A percentile compares a stretch with the other conserved stretches of the same genome.
Evolutionary conservation across 148 eudicot genomes (phyloP).

Genomic region (Amaranthus hypochondriacus): DNA sequence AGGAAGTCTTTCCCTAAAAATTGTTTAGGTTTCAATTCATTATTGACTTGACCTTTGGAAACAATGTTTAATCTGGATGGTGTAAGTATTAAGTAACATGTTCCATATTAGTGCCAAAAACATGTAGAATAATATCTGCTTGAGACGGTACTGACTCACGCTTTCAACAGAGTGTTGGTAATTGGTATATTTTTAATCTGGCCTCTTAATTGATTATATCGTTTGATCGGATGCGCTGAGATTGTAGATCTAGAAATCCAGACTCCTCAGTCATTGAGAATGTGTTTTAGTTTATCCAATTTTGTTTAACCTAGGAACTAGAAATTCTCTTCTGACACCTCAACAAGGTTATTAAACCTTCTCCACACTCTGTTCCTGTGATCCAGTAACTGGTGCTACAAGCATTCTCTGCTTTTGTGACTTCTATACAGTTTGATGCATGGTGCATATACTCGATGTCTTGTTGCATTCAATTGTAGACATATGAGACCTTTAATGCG

Average conservation of each 20-base stretch:
- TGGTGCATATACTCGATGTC: no score
- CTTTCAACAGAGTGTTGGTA: neutral
- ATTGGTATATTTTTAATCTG: no score
- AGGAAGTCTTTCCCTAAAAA: no score
- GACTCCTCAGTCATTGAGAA: neutral
- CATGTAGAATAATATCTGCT: neutral
- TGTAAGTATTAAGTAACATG: neutral
- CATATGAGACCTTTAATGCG: no score
- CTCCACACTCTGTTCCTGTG: neutral
- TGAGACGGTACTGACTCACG: neutral
- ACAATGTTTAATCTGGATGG: neutral
- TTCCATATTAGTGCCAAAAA: neutral
- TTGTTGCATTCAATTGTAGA: no score
- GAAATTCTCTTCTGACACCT: no score
- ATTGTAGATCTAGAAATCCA: no score
- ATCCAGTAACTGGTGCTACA: no score
- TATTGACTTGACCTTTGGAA: neutral
- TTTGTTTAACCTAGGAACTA: neutral
- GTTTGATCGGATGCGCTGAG: no score
- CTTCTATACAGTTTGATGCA: no score
- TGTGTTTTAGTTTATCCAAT: neutral
- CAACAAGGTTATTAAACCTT: slow-evolving; percentile 3
- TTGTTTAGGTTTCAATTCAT: neutral
- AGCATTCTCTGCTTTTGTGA: no score
- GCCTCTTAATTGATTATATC: no score